Base-by-base conservation (phyloP, 2,329 filamentous ascomycete genomes). In the Dothiorella sarmentorum region DNA sequence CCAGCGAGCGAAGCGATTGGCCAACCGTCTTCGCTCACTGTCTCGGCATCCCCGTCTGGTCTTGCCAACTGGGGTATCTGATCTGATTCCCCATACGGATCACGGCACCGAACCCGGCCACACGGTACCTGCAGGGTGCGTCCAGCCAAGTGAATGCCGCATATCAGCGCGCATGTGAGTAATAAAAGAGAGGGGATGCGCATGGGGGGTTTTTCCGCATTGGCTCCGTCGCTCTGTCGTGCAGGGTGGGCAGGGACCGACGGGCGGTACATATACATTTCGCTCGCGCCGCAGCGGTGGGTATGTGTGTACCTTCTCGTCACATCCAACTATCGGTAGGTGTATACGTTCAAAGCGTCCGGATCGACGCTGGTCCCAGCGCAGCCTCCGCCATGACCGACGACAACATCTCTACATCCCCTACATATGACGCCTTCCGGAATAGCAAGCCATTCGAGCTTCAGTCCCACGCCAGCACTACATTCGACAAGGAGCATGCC, bases 241-340 rank as follows among this genome's bases (percentile, higher is more conserved):
- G 43, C 15, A n/a, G 24, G 6, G n/a, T 29, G 22, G n/a, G 9
- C 22, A 45, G 26, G n/a, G n/a, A n/a, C n/a, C n/a, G n/a, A n/a
- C n/a, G n/a, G n/a, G n/a, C n/a, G n/a, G 13, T 49, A 37, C 47
- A 52, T 52, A 52, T 52, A 52, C 31, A 52, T 31, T n/a, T n/a
- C n/a, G n/a, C n/a, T n/a, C n/a, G n/a, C n/a, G n/a, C n/a, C n/a
- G n/a, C n/a, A n/a, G n/a, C n/a, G n/a, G n/a, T n/a, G n/a, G n/a
- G n/a, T n/a, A n/a, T n/a, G n/a, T n/a, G n/a, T n/a, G n/a, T n/a
- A n/a, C n/a, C n/a, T n/a, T n/a, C n/a, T n/a, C n/a, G n/a, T n/a
- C n/a, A n/a, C n/a, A n/a, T n/a, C n/a, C n/a, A n/a, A n/a, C n/a
- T n/a, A n/a, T n/a, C n/a, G n/a, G n/a, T n/a, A n/a, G n/a, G n/a